Evolutionary conservation across 164 flowering plant species (phyloP), one percentile per base, ranked within the genome.

Genomic region (Hamamelis virginiana): DNA sequence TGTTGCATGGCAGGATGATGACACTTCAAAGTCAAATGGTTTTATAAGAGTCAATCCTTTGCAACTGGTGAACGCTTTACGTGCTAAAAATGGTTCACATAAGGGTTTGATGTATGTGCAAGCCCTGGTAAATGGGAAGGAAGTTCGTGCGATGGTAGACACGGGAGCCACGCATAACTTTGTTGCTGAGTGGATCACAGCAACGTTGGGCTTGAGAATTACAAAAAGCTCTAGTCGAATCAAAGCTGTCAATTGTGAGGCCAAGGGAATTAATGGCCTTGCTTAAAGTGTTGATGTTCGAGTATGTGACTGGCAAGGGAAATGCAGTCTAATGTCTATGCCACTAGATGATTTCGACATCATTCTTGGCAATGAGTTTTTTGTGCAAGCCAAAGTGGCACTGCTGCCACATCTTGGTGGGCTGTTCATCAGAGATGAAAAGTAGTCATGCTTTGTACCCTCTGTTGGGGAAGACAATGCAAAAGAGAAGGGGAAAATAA

Each of bases 341-440:
- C 67, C 64, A 3, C 0, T 75, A 5, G 74, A 69, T 59, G 74
- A 73, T n/a, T 72, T 65, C 41, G 65, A 72, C 1, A 3, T 73
- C 0, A 69, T 77, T 0, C 33, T 66, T 0, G 74, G 76, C 9
- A 69, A 26, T 5, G 66, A 62, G 2, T 73, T 73, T 50, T 22
- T 45, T 12, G 0, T 4, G 1, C 1, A 18, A 11, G 28, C 62
- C 0, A 60, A 62, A 26, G 68, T 52, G 0, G 12, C n/a, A 1
- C 0, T 46, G 19, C 18, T 75, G 27, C 69, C 74, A 21, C 69
- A 69, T 51, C 26, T 59, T 12, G 69, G 56, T 14, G 66, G 62
- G 12, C 1, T 74, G 16, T 23, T 70, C 16, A 58, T 70, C 4
- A 1, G 2, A 3, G 41, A 60, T 16, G 61, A 13, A 1, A 21